Evolutionary conservation across 441 rosid species (phyloP).

Genomic region (Flueggea neowawraea): DNA sequence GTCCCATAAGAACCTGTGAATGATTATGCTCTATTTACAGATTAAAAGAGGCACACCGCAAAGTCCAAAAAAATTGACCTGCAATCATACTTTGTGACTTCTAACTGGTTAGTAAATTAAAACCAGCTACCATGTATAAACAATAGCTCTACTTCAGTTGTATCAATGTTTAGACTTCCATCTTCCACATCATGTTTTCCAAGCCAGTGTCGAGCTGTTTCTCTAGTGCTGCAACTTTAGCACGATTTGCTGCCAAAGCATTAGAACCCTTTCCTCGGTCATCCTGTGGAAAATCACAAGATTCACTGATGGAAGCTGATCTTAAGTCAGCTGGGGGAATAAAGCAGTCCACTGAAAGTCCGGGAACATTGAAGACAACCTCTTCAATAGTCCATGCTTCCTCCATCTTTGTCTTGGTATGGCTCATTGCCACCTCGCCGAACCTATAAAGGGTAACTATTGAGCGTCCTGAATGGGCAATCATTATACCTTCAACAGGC

Average conservation of each 20-base stretch:
- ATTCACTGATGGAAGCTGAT: conserved; percentile 50
- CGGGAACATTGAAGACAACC: conserved; percentile 90
- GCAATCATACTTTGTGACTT: conserved; percentile 29
- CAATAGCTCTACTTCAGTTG: conserved; percentile 33
- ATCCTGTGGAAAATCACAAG: conserved; percentile 58
- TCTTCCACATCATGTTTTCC: conserved; percentile 45
- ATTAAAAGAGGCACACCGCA: conserved; percentile 45
- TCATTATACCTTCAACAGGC: conserved; percentile 88
- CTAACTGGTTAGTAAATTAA: conserved; percentile 41
- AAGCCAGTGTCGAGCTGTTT: conserved; percentile 27
- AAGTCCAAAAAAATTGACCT: conserved; percentile 31
- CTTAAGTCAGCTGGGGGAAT: conserved; percentile 82
- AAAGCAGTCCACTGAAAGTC: conserved; percentile 82
- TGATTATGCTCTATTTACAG: conserved; percentile 65
- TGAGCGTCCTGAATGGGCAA: conserved; percentile 87
- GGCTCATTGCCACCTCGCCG: conserved; percentile 88
- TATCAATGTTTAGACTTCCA: conserved; percentile 40
- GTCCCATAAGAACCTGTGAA: conserved; percentile 35
- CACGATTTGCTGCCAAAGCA: conserved; percentile 43
- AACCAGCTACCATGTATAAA: conserved; percentile 35
- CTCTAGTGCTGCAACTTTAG: conserved; percentile 73
- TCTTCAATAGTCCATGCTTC: conserved; percentile 92
- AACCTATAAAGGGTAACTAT: conserved; percentile 84
- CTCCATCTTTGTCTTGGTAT: conserved; percentile 91
- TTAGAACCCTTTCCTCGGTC: conserved; percentile 50